Base-by-base conservation (phyloP, 2,329 filamentous ascomycete species). In the Epichloe sylvatica region DNA sequence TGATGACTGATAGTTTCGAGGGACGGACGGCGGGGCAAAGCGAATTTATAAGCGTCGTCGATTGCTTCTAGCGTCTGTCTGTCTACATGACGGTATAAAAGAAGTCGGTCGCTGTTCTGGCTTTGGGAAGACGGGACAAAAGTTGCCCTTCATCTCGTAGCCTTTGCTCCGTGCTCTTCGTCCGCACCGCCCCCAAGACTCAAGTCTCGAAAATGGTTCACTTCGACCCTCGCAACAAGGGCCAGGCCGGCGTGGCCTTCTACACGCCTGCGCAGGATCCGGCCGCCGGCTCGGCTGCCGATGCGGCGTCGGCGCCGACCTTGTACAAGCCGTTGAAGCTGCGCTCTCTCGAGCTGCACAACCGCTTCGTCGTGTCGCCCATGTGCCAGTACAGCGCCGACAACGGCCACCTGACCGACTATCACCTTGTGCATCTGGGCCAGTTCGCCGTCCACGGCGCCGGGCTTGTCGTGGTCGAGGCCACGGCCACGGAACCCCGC, bases 401-500 rank as follows among this genome's bases (percentile, higher is more conserved):
- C 13, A 34, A 49, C 15, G 47, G 47, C 15, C 47, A 49, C 35
- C 30, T 49, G 11, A 49, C 40, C 0, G 40, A 49, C 35, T 44
- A 37, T 33, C 88, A 95, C 64, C 70, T 91, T 46, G 81, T 88
- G 15, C 89, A 94, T 61, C 73, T 91, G 25, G 86, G 88, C 50
- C 82, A 86, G 53, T 89, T 89, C 57, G 76, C 86, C 21, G 73
- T 83, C 51, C 80, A 84, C 50, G 90, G 90, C 12, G 82, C 85
- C 0, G 84, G 79, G 2, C 70, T 94, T n/a, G 70, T 83, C 42
- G 77, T 89, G 52, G 72, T 90, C 50, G 90, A 95, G 69, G 87
- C 89, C 23, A 90, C 86, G 1, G 73, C 81, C 30, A 84, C 95
- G 0, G 72, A 78, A 9, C 67, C 86, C 5, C 80, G 89, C 57